Evolutionary conservation across 179 eudicot species (phyloP).

Genomic region (Gypsophila paniculata): DNA sequence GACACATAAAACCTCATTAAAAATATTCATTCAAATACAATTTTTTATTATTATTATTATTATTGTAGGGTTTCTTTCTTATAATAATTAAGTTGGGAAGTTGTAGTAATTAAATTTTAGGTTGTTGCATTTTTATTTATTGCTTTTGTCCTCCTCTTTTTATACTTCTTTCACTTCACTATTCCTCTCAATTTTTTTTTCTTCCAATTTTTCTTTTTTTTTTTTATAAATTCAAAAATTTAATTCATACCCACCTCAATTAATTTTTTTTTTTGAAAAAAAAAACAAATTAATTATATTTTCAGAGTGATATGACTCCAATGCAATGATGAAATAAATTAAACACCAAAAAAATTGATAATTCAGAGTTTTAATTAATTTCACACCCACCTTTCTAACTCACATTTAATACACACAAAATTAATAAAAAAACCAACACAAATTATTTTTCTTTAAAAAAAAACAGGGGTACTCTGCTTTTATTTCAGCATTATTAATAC

Average conservation of each 20-base stretch:
- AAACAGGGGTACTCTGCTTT: conserved; percentile 27
- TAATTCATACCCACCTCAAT: not conserved
- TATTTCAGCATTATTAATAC: not conserved
- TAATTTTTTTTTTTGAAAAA: too few relatives aligned
- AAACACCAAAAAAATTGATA: not conserved
- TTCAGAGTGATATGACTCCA: conserved; percentile 24
- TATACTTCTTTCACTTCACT: conserved; percentile 28
- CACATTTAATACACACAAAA: conserved; percentile 14
- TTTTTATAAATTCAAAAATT: conserved; percentile 8
- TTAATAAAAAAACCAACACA: too few relatives aligned
- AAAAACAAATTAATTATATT: conserved; percentile 12
- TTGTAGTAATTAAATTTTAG: conserved; percentile 27
- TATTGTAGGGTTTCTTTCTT: not conserved
- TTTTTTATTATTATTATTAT: too few relatives aligned
- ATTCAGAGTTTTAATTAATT: conserved; percentile 18
- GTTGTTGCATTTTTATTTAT: conserved; percentile 20
- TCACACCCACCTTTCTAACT: conserved; percentile 27
- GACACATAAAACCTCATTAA: conserved; percentile 20
- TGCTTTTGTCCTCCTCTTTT: conserved; percentile 16
- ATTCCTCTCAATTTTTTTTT: conserved; percentile 19
- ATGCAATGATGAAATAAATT: conserved; percentile 29
- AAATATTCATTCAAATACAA: conserved; percentile 27
- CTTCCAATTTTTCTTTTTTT: not conserved
- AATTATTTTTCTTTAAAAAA: not conserved
- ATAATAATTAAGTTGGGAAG: conserved; percentile 20